Base-by-base conservation (phyloP, 768 basidiomycete species). In the Leccinum broughii region DNA sequence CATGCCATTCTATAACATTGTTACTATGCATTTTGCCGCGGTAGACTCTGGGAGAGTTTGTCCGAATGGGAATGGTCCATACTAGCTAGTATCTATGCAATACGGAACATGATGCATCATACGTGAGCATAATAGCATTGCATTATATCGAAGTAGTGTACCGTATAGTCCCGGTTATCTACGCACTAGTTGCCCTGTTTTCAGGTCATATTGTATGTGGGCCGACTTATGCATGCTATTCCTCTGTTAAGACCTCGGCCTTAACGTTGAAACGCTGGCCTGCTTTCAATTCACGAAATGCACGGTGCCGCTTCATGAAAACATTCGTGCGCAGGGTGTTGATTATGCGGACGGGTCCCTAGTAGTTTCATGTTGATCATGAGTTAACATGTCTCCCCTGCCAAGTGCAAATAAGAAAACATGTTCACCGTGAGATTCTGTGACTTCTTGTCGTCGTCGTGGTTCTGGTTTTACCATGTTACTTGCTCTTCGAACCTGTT, bases 281-380 rank as follows among this genome's bases (percentile, higher is more conserved):
- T 37, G 10, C 55, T 50, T 32, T 48, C 41, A 34, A 34, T n/a
- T 46, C 54, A 32, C 54, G 14, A 20, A 6, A 46, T 30, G 3
- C 13, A 55, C 13, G 1, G 14, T 22, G 37, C 30, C 11, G 44
- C 20, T 56, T 26, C 55, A 48, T 56, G 44, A 30, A 56, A 34
- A 57, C 20, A 13, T 46, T 57, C 22, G 24, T 30, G 22, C 17
- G 32, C 32, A 32, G 34, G 56, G 48, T n/a, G 14, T 14, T 24
- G 34, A n/a, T 28, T 34, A 20, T 32, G 51, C 51, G 13, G 51
- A 32, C 32, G n/a, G 41, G n/a, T 15, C 51, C 17, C 28, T 32
- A n/a, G 14, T 34, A 37, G 32, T 37, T 54, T 35, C 53, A 54
- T 54, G 53, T 22, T 54, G 53, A 54, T 26, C 53, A 24, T 46